Evolutionary conservation across 768 basidiomycete genomes (phyloP).

Genomic region (Pleurotus tuoliensis): DNA sequence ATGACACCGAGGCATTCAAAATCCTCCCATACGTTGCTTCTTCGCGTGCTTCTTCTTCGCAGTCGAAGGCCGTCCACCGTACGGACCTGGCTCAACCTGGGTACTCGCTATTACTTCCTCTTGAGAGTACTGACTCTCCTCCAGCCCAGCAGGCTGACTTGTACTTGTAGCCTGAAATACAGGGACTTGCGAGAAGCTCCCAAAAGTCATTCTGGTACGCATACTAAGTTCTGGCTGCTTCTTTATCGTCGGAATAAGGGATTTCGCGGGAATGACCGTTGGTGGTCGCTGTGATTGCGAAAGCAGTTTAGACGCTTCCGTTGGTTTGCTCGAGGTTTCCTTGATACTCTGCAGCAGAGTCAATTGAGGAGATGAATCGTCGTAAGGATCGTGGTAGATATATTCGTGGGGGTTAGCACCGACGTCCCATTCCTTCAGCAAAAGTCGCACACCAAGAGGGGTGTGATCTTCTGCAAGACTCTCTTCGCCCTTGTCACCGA

Average conservation of each 20-base stretch:
- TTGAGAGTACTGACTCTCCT: conserved; percentile 27
- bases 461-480: conserved; percentile 19
- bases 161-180: conserved; percentile 1
- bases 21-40: conserved; percentile 68
- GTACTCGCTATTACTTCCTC: conserved; percentile 51
- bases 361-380: conserved; percentile 21
- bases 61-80: conserved; percentile 54
- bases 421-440: conserved; percentile 67
- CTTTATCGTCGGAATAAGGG: conserved; percentile 10
- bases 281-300: conserved; percentile 34
- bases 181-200: conserved; percentile 12
- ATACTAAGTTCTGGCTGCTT: background rate
- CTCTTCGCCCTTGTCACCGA: conserved; percentile 24
- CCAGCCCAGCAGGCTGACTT: conserved; percentile 11
- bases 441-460: conserved; percentile 54
- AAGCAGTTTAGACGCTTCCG: background rate
- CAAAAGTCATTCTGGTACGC: background rate
- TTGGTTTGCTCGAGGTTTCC: conserved; percentile 6
- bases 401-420: conserved; percentile 49
- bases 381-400: conserved; percentile 54
- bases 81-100: conserved; percentile 66
- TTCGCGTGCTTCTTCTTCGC: conserved; percentile 56
- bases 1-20: conserved; percentile 35
- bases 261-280: conserved; percentile 29
- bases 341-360: conserved; percentile 3